These are phyloP conservation scores for Dissoconium aciculare DNA, from an alignment of 2,329 filamentous ascomycete genomes.

Conservation along the genomic window DNA sequence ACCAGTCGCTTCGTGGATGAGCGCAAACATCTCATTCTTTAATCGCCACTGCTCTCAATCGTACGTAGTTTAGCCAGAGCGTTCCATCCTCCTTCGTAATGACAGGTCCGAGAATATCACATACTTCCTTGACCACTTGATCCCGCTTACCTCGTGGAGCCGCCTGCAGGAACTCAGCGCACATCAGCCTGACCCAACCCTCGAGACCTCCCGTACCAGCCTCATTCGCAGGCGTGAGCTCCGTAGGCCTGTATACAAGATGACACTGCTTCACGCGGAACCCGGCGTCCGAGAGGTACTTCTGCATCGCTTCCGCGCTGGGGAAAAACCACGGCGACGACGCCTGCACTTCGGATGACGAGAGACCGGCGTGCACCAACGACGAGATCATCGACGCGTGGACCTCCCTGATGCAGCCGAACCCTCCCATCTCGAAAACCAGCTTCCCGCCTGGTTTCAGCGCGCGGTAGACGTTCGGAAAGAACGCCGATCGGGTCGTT, in stretches of 20 bases:
- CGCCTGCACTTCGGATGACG: constrained; percentile 34
- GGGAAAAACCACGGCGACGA: constrained; percentile 59
- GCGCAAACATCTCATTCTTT: constrained; percentile 14
- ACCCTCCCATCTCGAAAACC: constrained; percentile 57
- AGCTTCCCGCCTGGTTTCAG: constrained; percentile 44
- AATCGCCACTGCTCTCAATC: constrained; percentile 29
- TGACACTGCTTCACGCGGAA: constrained; percentile 38
- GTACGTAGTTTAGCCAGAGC: constrained; percentile 34
- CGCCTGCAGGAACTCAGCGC: constrained; percentile 40
- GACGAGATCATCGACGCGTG: constrained; percentile 42
- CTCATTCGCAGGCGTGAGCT: constrained; percentile 24
- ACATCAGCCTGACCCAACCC: constrained; percentile 53
- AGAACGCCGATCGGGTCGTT: constrained; percentile 35
- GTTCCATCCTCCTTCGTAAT: constrained; percentile 44
- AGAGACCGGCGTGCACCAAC: constrained; percentile 36
- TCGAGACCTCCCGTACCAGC: constrained; percentile 38
- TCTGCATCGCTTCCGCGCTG: constrained; percentile 43
- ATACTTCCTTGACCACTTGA: constrained; percentile 38
- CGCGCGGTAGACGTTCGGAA: constrained; percentile 36
- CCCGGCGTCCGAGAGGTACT: constrained; percentile 25
- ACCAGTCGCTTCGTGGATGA: no score
- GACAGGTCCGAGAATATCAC: constrained; percentile 40
- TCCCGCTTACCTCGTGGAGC: constrained; percentile 38
- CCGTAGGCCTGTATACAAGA: constrained; percentile 50
- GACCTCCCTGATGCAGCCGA: constrained; percentile 53